These are phyloP conservation scores for Mycosphaerelloides madeirae DNA, from an alignment of 2,329 filamentous ascomycete species.

Conservation along the genomic window DNA sequence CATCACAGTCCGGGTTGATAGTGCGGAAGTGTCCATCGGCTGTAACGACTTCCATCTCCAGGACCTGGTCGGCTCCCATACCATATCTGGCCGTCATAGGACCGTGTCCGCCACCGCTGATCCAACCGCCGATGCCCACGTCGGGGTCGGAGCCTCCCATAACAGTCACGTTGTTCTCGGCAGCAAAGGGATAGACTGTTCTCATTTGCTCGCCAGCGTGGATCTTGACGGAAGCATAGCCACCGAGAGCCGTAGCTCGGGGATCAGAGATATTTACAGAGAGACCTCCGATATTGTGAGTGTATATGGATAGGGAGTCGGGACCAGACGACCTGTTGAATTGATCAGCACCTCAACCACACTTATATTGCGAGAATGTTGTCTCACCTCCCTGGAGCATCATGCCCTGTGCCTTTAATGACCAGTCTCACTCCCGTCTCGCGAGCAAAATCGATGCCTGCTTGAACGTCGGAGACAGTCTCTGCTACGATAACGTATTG, in stretches of 20 bases:
- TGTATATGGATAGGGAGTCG: slow-evolving; percentile 55
- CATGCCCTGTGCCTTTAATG: slow-evolving; percentile 18
- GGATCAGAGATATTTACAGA: slow-evolving; percentile 10
- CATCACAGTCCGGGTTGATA: slow-evolving; percentile 10
- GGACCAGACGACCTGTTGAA: slow-evolving; percentile 57
- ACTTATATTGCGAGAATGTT: too few relatives aligned
- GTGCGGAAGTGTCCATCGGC: slow-evolving; percentile 12
- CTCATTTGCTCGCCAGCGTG: slow-evolving; percentile 6
- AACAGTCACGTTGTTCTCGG: slow-evolving; percentile 5
- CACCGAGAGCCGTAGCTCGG: slow-evolving; percentile 5
- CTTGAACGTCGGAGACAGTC: slow-evolving; percentile 6
- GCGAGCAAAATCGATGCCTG: slow-evolving; percentile 8
- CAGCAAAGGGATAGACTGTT: slow-evolving; percentile 8
- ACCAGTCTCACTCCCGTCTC: slow-evolving; percentile 9
- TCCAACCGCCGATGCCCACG: slow-evolving; percentile 13
- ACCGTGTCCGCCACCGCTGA: slow-evolving; percentile 15
- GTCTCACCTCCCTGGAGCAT: slow-evolving; percentile 13
- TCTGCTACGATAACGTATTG: slow-evolving; percentile 7
- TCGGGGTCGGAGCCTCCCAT: slow-evolving; percentile 8
- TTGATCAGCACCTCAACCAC: neutral
- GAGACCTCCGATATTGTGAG: slow-evolving; percentile 49
- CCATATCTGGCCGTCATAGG: slow-evolving; percentile 12
- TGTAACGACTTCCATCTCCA: slow-evolving; percentile 15
- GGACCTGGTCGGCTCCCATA: slow-evolving; percentile 16
- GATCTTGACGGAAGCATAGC: slow-evolving; percentile 7